Evolutionary conservation across 2,329 filamentous ascomycete species (phyloP).

Genomic region (Westerdykella ornata): DNA sequence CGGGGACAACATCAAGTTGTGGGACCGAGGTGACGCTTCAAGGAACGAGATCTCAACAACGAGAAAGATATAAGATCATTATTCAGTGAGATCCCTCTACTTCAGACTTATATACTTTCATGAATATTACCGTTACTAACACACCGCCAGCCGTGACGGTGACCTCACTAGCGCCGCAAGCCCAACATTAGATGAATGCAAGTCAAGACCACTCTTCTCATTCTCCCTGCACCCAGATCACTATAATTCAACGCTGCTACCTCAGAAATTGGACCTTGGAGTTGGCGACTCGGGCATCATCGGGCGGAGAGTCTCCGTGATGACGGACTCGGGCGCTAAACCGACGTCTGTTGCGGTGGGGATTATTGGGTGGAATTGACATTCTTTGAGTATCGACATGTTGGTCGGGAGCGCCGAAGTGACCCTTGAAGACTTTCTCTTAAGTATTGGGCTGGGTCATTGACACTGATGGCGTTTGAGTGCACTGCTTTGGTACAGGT

Average conservation of each 20-base stretch:
- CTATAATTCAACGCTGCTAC: constrained; percentile 10
- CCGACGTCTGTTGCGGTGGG: constrained; percentile 25
- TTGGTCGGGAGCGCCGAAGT: too few relatives aligned
- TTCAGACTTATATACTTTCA: too few relatives aligned
- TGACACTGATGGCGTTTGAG: too few relatives aligned
- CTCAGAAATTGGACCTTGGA: constrained; percentile 22
- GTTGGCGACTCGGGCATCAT: constrained; percentile 31
- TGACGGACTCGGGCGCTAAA: constrained; percentile 14
- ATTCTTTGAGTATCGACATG: too few relatives aligned
- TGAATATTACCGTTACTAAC: constrained; percentile 1
- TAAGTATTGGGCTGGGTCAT: too few relatives aligned
- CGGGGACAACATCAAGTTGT: constrained; percentile 5
- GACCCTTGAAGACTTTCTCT: too few relatives aligned
- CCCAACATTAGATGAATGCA: neutral
- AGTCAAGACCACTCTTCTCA: constrained; percentile 18
- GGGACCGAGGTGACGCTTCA: constrained; percentile 26
- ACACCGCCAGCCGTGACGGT: constrained; percentile 22
- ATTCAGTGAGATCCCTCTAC: constrained; percentile 22
- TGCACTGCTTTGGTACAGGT: too few relatives aligned
- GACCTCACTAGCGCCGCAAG: constrained; percentile 20
- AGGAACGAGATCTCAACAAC: constrained; percentile 11
- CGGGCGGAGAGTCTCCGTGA: constrained; percentile 27
- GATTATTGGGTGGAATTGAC: constrained; percentile 33
- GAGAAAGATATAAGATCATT: constrained; percentile 19
- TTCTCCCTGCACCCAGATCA: constrained; percentile 15